phyloP scores from a whole-genome alignment of 140 eudicot genomes.

The Stevia rebaudiana region DNA sequence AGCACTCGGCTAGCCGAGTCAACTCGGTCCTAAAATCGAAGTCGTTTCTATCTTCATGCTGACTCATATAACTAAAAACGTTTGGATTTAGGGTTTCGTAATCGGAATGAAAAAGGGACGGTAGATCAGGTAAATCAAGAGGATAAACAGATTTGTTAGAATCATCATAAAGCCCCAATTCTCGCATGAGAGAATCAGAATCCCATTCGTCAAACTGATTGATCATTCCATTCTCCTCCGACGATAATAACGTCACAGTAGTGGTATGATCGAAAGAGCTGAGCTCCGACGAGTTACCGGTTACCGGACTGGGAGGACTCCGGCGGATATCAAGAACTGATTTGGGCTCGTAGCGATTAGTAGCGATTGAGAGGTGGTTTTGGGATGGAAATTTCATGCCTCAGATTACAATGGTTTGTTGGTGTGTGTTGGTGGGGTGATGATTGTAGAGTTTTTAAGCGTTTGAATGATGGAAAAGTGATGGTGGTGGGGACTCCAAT shows the following conservation, averaged over 20 bases:
- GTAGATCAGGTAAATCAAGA: constrained; percentile 8
- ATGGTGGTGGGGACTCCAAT: constrained; percentile 33
- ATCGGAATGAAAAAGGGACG: background rate
- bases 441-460: constrained; percentile 27
- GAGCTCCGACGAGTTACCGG: constrained; percentile 13
- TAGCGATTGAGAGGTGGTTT: constrained; percentile 13
- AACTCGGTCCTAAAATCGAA: constrained; percentile 62
- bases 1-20: constrained; percentile 64
- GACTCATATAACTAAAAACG: background rate
- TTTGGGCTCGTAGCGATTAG: constrained; percentile 20
- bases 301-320: constrained; percentile 19
- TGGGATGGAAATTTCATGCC: constrained; percentile 26
- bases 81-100: background rate
- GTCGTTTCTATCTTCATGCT: constrained; percentile 1
- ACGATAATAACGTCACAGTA: constrained; percentile 11
- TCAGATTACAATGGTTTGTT: background rate
- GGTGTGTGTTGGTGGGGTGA: constrained; percentile 11
- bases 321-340: constrained; percentile 25
- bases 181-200: constrained; percentile 62
- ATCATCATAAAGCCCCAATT: constrained; percentile 67
- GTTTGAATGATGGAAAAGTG: constrained; percentile 12
- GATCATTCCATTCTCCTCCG: constrained; percentile 25
- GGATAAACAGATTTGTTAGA: constrained; percentile 20
- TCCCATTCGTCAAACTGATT: constrained; percentile 53
- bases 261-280: background rate